Evolutionary conservation across 805 yeast genomes (phyloP).

Genomic region (Nakazawaea peltata): DNA sequence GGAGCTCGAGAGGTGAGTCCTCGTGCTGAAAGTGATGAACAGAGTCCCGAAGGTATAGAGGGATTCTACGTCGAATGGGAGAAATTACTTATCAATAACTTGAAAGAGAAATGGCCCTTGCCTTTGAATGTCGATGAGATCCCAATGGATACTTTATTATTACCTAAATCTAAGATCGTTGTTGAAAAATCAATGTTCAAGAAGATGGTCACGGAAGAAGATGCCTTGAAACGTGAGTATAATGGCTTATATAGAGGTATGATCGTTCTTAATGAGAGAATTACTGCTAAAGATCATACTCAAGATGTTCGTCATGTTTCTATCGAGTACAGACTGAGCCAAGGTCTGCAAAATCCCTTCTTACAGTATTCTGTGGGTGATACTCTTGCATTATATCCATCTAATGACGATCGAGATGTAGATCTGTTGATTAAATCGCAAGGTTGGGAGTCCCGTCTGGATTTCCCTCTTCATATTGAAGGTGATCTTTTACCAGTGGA

Average conservation of each 20-base stretch:
- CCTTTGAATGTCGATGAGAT: slow-evolving; percentile 22
- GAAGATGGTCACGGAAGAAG: slow-evolving; percentile 10
- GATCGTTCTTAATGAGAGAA: slow-evolving; percentile 42
- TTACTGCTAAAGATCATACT: slow-evolving; percentile 70
- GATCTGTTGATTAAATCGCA: slow-evolving; percentile 58
- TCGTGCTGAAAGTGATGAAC: slow-evolving; percentile 88
- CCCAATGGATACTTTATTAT: slow-evolving; percentile 26
- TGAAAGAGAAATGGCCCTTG: slow-evolving; percentile 26
- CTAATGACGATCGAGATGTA: slow-evolving; percentile 59
- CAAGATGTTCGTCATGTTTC: slow-evolving; percentile 77
- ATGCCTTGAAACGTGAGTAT: slow-evolving; percentile 2
- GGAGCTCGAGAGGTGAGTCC: slow-evolving; percentile 70
- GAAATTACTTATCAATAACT: slow-evolving; percentile 29
- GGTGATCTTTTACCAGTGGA: slow-evolving; percentile 28
- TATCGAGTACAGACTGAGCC: too few species aligned
- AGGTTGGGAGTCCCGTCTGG: slow-evolving; percentile 69
- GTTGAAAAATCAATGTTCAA: slow-evolving; percentile 22
- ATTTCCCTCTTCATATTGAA: slow-evolving; percentile 36
- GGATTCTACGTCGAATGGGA: slow-evolving; percentile 76
- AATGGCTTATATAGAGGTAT: slow-evolving; percentile 26
- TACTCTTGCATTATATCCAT: slow-evolving; percentile 67
- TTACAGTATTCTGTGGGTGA: slow-evolving; percentile 66
- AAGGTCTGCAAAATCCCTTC: slow-evolving; percentile 16
- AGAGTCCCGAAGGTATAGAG: slow-evolving; percentile 68
- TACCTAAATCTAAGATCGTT: slow-evolving; percentile 25